Evolutionary conservation across 176 grass and related monocot genomes (phyloP).

Genomic region (Ampelocalamus luodianensis): DNA sequence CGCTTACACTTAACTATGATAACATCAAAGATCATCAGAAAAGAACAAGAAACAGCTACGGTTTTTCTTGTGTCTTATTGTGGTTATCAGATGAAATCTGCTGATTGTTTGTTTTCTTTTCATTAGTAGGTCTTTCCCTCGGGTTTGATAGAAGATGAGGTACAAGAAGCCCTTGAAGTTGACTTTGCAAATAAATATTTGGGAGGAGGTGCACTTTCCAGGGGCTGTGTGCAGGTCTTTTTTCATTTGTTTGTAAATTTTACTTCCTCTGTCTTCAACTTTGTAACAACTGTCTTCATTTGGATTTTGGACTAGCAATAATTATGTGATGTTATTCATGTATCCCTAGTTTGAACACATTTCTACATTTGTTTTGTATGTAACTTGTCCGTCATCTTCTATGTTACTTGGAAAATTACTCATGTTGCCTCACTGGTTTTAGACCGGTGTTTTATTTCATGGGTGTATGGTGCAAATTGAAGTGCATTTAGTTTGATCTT

Average conservation of each 20-base stretch:
- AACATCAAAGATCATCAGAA: neutral
- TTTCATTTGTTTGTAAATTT: constrained; percentile 52
- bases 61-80: neutral
- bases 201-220: constrained; percentile 86
- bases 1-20: neutral
- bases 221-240: constrained; percentile 91
- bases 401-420: neutral
- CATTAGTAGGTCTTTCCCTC: constrained; percentile 71
- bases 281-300: constrained; percentile 8
- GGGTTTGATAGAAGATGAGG: constrained; percentile 93
- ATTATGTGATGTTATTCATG: neutral
- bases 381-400: constrained; percentile 17
- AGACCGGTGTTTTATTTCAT: neutral
- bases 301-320: neutral
- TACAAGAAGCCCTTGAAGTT: constrained; percentile 76
- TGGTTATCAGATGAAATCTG: neutral
- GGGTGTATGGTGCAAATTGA: neutral
- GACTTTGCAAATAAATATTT: constrained; percentile 98
- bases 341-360: neutral
- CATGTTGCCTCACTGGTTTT: neutral
- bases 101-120: constrained; percentile 58
- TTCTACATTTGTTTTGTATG: neutral
- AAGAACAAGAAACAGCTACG: neutral
- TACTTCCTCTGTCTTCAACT: neutral
- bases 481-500: neutral